Evolutionary conservation across 179 eudicot genomes (phyloP), one percentile per base, ranked within the genome.

Genomic region (Carnegiea gigantea): DNA sequence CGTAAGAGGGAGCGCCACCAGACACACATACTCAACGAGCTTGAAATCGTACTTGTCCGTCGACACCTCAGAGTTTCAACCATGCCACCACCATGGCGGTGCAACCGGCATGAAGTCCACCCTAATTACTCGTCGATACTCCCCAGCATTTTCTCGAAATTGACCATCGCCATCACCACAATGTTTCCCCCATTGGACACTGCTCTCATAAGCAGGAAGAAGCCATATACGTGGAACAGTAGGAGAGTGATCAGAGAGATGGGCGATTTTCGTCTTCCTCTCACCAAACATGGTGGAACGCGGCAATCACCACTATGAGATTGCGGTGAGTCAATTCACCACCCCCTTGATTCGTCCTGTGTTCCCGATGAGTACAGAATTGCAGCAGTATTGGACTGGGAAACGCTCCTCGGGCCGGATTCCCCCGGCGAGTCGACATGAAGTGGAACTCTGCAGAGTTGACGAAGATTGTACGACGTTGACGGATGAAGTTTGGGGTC

Each of bases 1-100:
- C 2, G 97, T 92, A 1, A 95, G 90, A 79, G 98, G 98, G 97
- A 30, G 98, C 98, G 1, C 98, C 98, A 38, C 98, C 97, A 44
- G 90, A 87, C 0, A 89, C 90, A 95, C 76, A 62, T 59, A 0
- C 77, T 68, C 83, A 0, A 95, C 89, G 2, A 97, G 93, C 75
- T 92, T 88, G 44, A 95, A 81, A 75, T 95, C 95, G 49, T 90
- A 95, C 80, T 89, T 92, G 36, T 15, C 71, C 51, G 86, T 85
- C 84, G 36, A 33, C 36, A 93, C 70, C 40, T 91, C 93, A 49
- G 94, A 92, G n/a, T 71, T 95, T 95, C 54, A 80, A 80, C 86
- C 83, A 95, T 18, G 92, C 97, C 86, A 92, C 92, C 84, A 95
- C 86, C 8, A 83, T 57, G 98, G 97, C 79, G 97, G 98, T 65